phyloP scores from a whole-genome alignment of 2,329 filamentous ascomycete species.

The Phaeophleospora eucalypticola region DNA sequence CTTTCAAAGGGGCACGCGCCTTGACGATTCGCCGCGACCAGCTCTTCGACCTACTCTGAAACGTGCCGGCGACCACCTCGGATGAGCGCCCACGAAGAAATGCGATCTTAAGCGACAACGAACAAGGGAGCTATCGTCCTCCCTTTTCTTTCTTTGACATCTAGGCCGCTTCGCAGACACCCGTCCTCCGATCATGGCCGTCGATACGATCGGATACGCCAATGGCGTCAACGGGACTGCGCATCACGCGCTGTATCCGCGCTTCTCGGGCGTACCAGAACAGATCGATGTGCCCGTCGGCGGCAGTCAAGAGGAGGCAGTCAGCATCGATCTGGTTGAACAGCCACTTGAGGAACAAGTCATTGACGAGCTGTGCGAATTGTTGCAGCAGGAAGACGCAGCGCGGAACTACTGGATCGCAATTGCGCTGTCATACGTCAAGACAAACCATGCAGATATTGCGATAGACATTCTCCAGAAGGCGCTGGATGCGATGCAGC shows the following conservation, averaged over 20 bases:
- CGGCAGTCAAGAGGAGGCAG: slow-evolving; percentile 62
- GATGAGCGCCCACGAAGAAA: background rate
- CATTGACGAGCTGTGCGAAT: slow-evolving; percentile 86
- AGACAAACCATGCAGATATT: slow-evolving; percentile 89
- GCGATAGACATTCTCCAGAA: slow-evolving; percentile 67
- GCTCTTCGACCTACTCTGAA: background rate
- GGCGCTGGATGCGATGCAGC: slow-evolving; percentile 63
- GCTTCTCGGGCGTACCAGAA: slow-evolving; percentile 60
- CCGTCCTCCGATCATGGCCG: no score
- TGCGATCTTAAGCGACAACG: background rate
- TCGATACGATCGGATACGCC: slow-evolving; percentile 47
- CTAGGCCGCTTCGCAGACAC: no score
- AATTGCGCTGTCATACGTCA: slow-evolving; percentile 94
- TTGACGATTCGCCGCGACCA: no score
- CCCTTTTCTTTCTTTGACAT: background rate
- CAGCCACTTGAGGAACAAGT: slow-evolving; percentile 68
- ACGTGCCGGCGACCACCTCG: background rate
- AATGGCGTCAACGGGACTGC: slow-evolving; percentile 51
- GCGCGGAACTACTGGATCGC: slow-evolving; percentile 95
- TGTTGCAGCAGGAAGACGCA: slow-evolving; percentile 90
- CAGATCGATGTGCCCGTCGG: slow-evolving; percentile 62
- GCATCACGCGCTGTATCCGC: slow-evolving; percentile 36
- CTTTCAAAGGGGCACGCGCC: no score
- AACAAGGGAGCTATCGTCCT: background rate
- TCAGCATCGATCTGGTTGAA: slow-evolving; percentile 90